These are phyloP conservation scores for Achaetomiella virescens DNA, from an alignment of 495 filamentous ascomycete genomes.

Conservation along the genomic window DNA sequence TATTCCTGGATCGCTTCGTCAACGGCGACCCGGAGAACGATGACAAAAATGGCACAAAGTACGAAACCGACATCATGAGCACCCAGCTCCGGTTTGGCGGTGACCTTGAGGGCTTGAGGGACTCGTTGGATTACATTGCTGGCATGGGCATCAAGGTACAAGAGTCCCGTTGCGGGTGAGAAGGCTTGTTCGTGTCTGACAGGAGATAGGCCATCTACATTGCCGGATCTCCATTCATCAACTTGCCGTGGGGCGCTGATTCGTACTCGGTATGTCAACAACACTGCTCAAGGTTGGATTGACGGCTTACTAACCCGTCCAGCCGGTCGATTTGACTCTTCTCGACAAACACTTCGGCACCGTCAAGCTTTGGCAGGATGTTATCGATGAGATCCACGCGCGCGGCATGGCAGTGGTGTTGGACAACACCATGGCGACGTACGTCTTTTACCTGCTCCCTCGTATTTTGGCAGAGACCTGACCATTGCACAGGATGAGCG, in stretches of 20 bases:
- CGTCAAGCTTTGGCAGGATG: slow-evolving; percentile 56
- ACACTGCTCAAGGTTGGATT: no score
- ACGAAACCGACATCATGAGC: slow-evolving; percentile 61
- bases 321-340: slow-evolving; percentile 62
- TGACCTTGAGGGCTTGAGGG: slow-evolving; percentile 57
- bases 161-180: not conserved
- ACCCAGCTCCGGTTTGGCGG: slow-evolving; percentile 73
- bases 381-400: slow-evolving; percentile 58
- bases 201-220: slow-evolving; percentile 54
- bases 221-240: slow-evolving; percentile 63
- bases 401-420: slow-evolving; percentile 66
- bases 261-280: slow-evolving; percentile 43
- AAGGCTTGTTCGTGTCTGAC: slow-evolving; percentile 6
- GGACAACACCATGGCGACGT: slow-evolving; percentile 66
- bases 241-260: slow-evolving; percentile 65
- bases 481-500: slow-evolving; percentile 47
- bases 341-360: slow-evolving; percentile 65
- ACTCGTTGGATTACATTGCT: slow-evolving; percentile 66
- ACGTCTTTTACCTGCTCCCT: slow-evolving; percentile 1
- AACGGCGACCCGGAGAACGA: slow-evolving; percentile 70
- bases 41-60: slow-evolving; percentile 61
- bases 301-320: slow-evolving; percentile 5
- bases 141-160: slow-evolving; percentile 63
- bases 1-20: slow-evolving; percentile 65
- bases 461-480: not conserved